Base-by-base conservation (phyloP, 2,329 filamentous ascomycete genomes). In the Exophiala sp. region DNA sequence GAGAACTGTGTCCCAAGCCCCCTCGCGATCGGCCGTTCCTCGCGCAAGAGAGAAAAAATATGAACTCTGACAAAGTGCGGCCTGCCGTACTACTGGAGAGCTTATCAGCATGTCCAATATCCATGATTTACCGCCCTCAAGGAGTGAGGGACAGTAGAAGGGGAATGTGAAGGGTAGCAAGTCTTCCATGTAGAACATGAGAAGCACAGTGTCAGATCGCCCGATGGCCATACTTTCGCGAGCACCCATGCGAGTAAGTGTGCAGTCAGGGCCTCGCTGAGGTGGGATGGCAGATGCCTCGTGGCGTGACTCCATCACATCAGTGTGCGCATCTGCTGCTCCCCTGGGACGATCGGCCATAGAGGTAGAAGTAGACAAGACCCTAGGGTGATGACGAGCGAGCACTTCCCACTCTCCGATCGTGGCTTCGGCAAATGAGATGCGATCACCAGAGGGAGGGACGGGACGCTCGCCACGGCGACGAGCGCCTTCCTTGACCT, bases 121-220 rank as follows among this genome's bases (percentile, higher is more conserved):
- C 83, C 83, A 86, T 21, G 78, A 76, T 45, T 79, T 76, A 11
- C 82, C 83, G n/a, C 80, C 78, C 52, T 79, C 72, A 3, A 80
- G 71, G 5, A 83, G 64, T 2, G 73, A 72, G 1, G 83, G 83
- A 2, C 75, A 75, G 66, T 85, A 86, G 64, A 84, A 81, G 2
- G 84, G 84, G 63, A 82, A 85, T 1, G 85, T 68, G 59, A 84
- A 81, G 1, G 83, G 82, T 57, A 85, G 78, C 16, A 85, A 73
- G 58, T 81, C 78, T 65, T 86, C 83, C 42, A 85, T 72, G 63
- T 84, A 86, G 52, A 81, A 75, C 76, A 82, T 81, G 52, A 80
- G 68, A 40, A 78, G 74, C 62, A 64, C 44, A n/a, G 57, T 58
- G 40, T 67, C 62, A 40, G 49, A 52, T 38, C 47, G 44, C 43